Evolutionary conservation across 2,329 filamentous ascomycete species (phyloP).

Genomic region (Trichoderma asperellum): DNA sequence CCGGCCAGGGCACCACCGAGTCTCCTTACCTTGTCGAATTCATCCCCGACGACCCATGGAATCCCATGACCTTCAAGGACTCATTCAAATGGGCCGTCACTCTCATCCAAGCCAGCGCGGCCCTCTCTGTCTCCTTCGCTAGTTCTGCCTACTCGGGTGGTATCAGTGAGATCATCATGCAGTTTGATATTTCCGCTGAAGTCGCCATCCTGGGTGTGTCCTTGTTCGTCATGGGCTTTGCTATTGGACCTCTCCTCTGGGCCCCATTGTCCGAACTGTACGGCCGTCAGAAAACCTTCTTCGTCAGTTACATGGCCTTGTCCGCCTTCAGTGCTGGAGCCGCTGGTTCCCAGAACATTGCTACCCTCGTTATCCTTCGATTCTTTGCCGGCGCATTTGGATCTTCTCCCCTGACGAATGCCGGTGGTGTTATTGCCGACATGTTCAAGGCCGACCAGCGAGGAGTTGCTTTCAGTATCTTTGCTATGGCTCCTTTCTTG

Average conservation of each 20-base stretch:
- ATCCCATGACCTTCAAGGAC: conserved; percentile 63
- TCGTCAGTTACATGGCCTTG: conserved; percentile 60
- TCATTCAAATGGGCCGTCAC: conserved; percentile 69
- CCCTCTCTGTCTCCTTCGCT: conserved; percentile 70
- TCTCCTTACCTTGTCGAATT: conserved; percentile 72
- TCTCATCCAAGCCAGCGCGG: conserved; percentile 65
- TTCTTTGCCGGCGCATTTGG: conserved; percentile 69
- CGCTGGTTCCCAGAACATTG: conserved; percentile 61
- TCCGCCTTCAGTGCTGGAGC: conserved; percentile 65
- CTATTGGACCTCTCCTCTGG: conserved; percentile 66
- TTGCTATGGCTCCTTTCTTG: conserved; percentile 66
- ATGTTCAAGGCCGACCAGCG: conserved; percentile 60
- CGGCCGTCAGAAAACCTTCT: conserved; percentile 63
- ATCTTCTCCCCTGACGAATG: conserved; percentile 64
- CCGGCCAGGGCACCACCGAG: conserved; percentile 65
- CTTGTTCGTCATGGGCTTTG: conserved; percentile 66
- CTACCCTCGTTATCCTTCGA: conserved; percentile 66
- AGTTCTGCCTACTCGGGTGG: conserved; percentile 70
- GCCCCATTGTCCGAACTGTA: conserved; percentile 68
- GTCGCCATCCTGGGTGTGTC: conserved; percentile 66
- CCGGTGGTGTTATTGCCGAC: conserved; percentile 66
- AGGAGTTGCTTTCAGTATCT: conserved; percentile 62
- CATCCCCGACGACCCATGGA: conserved; percentile 66
- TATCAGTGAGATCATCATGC: conserved; percentile 54
- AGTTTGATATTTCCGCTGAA: conserved; percentile 57